A percentile compares a stretch with the other conserved stretches of the same genome.
Conservation (phyloP, 2,329 filamentous ascomycete genomes). For the Epichloe hybrida region DNA sequence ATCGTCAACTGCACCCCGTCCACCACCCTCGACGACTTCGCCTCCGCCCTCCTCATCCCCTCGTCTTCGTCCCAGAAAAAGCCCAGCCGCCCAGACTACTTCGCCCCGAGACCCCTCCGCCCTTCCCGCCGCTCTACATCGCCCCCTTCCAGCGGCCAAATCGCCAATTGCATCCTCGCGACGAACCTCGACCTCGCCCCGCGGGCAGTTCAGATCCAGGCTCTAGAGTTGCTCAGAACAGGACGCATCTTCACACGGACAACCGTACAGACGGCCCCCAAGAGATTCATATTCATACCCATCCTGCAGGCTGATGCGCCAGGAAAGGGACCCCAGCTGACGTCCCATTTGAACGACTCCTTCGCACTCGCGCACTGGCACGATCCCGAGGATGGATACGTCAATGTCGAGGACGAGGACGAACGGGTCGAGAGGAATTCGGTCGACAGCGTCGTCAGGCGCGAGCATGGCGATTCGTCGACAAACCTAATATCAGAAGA, state of each 20-base stretch:
- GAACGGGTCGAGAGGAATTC: conserved; percentile 17
- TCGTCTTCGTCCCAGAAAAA: conserved; percentile 8
- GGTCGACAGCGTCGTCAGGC: conserved; percentile 32
- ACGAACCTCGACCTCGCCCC: conserved; percentile 63
- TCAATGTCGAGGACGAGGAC: conserved; percentile 55
- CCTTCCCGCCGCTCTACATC: conserved; percentile 13
- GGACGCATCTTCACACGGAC: conserved; percentile 65
- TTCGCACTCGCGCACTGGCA: conserved; percentile 86
- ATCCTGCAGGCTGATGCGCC: conserved; percentile 41
- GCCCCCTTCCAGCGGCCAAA: conserved; percentile 25
- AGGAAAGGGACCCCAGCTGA: conserved; percentile 32
- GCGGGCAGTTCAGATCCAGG: conserved; percentile 73
- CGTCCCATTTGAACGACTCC: conserved; percentile 58
- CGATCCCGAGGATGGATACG: conserved; percentile 54
- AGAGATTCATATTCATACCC: conserved; percentile 67
- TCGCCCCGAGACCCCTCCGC: conserved; percentile 12
- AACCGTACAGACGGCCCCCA: conserved; percentile 59
- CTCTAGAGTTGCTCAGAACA: conserved; percentile 62
- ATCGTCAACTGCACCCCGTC: conserved; percentile 59
- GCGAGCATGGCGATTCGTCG: conserved; percentile 9
- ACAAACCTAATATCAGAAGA: conserved; percentile 27
- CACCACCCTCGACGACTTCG: conserved; percentile 73
- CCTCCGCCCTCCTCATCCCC: conserved; percentile 48
- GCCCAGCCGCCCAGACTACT: conserved; percentile 17
- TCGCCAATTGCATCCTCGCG: conserved; percentile 74